Percentiles rank a stretch among this genome's conserved stretches.
phyloP scores from a whole-genome alignment of 176 grass and related monocot genomes.

The Phoenix roebelenii region DNA sequence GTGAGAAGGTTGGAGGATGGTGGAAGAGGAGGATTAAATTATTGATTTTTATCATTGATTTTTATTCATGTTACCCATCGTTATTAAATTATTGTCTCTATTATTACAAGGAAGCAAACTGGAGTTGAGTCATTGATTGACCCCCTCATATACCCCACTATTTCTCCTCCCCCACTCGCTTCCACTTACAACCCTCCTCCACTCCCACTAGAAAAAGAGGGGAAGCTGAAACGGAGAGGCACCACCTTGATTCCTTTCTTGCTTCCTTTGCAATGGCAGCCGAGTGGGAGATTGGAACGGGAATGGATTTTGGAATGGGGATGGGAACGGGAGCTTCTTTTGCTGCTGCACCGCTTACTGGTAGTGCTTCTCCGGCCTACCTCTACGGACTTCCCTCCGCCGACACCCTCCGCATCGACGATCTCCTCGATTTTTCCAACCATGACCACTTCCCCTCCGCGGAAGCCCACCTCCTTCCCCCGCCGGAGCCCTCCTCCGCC shows the following conservation, averaged over 20 bases:
- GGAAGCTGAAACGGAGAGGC: too few relatives aligned
- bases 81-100: constrained; percentile 7
- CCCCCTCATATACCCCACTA: not conserved
- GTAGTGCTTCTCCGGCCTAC: not conserved
- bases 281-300: not conserved
- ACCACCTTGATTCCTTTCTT: not conserved
- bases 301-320: not conserved
- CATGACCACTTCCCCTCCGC: not conserved
- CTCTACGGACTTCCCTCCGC: not conserved
- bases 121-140: constrained; percentile 2
- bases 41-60: not conserved
- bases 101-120: constrained; percentile 10
- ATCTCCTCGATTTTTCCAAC: not conserved
- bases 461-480: not conserved
- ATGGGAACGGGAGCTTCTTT: not conserved
- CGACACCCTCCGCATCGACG: not conserved
- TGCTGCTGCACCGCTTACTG: not conserved
- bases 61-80: too few relatives aligned
- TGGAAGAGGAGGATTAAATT: constrained; percentile 14
- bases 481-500: not conserved
- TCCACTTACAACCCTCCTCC: not conserved
- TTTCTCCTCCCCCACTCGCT: too few relatives aligned
- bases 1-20: not conserved
- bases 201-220: constrained; percentile 5
- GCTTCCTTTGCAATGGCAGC: constrained; percentile 38